These are phyloP conservation scores for Eutypa lata DNA, from an alignment of 2,329 filamentous ascomycete species.

Conservation along the genomic window DNA sequence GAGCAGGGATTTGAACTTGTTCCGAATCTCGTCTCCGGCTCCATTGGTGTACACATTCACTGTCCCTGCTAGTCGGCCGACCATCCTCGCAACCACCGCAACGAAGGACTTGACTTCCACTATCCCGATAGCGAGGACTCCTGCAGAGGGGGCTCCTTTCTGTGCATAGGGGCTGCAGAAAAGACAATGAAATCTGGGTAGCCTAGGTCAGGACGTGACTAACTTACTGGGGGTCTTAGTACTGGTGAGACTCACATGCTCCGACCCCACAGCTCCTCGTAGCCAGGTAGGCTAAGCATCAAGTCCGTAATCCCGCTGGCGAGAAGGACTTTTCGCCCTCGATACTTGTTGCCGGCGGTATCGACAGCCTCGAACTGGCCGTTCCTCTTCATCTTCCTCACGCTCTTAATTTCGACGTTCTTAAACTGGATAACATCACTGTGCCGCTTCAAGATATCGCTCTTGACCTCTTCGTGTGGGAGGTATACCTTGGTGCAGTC, in stretches of 20 bases:
- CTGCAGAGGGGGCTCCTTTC: slow-evolving; percentile 40
- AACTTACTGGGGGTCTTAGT: not conserved
- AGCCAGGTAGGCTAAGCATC: slow-evolving; percentile 49
- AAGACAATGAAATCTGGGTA: slow-evolving; percentile 53
- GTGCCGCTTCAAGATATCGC: slow-evolving; percentile 18
- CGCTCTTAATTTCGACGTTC: slow-evolving; percentile 13
- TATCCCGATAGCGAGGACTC: slow-evolving; percentile 42
- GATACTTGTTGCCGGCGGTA: slow-evolving; percentile 37
- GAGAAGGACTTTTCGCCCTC: slow-evolving; percentile 52
- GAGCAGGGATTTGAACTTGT: slow-evolving; percentile 21
- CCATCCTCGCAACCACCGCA: slow-evolving; percentile 40
- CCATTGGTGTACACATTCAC: slow-evolving; percentile 53
- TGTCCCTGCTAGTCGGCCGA: slow-evolving; percentile 36
- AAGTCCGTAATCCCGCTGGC: slow-evolving; percentile 53
- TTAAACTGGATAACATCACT: slow-evolving; percentile 12
- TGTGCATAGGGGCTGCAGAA: slow-evolving; percentile 61
- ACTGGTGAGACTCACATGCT: slow-evolving; percentile 39
- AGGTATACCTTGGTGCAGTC: too few relatives aligned
- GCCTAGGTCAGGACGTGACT: not conserved
- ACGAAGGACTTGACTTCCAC: slow-evolving; percentile 29
- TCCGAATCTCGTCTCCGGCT: slow-evolving; percentile 27
- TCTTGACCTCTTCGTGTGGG: slow-evolving; percentile 13
- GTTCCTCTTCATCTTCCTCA: slow-evolving; percentile 11
- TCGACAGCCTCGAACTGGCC: slow-evolving; percentile 33
- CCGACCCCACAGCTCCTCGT: slow-evolving; percentile 51